Evolutionary conservation across 1,284 basidiomycete species (phyloP).

Genomic region (Waitea zeae): DNA sequence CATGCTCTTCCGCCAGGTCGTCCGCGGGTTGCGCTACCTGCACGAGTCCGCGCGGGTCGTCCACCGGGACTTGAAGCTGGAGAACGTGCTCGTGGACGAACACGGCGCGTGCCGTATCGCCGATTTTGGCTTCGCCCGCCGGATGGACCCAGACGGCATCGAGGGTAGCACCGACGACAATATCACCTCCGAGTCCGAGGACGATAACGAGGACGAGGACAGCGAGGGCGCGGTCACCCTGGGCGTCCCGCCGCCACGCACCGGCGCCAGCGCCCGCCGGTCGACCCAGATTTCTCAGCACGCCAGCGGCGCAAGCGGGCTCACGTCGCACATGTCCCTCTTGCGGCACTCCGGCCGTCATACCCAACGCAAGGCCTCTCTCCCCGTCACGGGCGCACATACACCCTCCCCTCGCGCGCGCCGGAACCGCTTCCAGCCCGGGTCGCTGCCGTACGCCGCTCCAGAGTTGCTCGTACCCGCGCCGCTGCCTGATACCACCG

Average conservation of each 20-base stretch:
- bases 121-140: slow-evolving; percentile 71
- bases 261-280: neutral
- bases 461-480: slow-evolving; percentile 53
- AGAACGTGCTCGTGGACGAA: slow-evolving; percentile 88
- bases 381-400: slow-evolving; percentile 14
- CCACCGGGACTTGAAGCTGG: slow-evolving; percentile 91
- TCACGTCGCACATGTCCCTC: slow-evolving; percentile 18
- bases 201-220: slow-evolving; percentile 9
- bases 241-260: neutral
- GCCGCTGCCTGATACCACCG: slow-evolving; percentile 12
- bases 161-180: slow-evolving; percentile 9
- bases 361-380: slow-evolving; percentile 41
- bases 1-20: slow-evolving; percentile 83
- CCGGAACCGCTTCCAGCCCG: slow-evolving; percentile 43
- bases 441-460: slow-evolving; percentile 80
- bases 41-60: slow-evolving; percentile 67
- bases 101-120: slow-evolving; percentile 64
- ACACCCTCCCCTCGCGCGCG: slow-evolving; percentile 12
- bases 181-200: slow-evolving; percentile 11
- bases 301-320: too few species aligned
- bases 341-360: slow-evolving; percentile 19
- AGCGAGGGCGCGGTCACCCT: neutral
- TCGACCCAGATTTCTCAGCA: slow-evolving; percentile 9
- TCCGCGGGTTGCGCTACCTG: slow-evolving; percentile 72
- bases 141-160: slow-evolving; percentile 26